phyloP scores from a whole-genome alignment of 2,329 filamentous ascomycete species.

The Nemania serpens region DNA sequence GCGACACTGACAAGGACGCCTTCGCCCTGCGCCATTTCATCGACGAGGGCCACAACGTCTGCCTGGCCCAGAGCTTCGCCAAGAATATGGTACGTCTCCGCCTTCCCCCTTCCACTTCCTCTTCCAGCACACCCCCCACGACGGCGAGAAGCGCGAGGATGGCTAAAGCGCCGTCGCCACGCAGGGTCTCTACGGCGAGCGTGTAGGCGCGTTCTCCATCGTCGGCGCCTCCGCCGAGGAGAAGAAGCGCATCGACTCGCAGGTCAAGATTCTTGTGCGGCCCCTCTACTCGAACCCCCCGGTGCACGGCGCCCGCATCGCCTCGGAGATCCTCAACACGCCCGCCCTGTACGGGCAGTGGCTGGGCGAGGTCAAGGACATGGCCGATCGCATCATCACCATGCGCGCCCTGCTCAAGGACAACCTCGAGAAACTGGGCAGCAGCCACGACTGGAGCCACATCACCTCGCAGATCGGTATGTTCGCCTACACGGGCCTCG shows the following conservation, averaged over 20 bases:
- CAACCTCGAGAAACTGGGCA: conserved; percentile 92
- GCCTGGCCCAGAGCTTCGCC: conserved; percentile 91
- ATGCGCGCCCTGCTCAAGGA: conserved; percentile 95
- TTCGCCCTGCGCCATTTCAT: conserved; percentile 94
- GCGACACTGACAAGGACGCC: conserved; percentile 88
- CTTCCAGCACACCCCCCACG: neutral
- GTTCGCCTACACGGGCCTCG: conserved; percentile 98
- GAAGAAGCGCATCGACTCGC: conserved; percentile 94
- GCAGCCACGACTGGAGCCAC: conserved; percentile 97
- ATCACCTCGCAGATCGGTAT: conserved; percentile 99
- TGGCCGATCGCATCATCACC: conserved; percentile 98
- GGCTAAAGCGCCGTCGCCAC: neutral
- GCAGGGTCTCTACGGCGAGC: conserved; percentile 95
- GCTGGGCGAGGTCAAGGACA: conserved; percentile 95
- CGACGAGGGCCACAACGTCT: conserved; percentile 85
- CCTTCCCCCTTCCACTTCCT: neutral
- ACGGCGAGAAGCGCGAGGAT: neutral
- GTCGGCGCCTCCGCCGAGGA: conserved; percentile 84
- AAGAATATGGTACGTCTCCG: conserved; percentile 86
- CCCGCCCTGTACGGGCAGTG: conserved; percentile 86
- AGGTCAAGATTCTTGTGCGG: conserved; percentile 97
- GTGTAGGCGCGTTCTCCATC: conserved; percentile 94
- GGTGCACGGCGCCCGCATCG: conserved; percentile 93
- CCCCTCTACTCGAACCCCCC: conserved; percentile 98
- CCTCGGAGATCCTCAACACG: conserved; percentile 88